Evolutionary conservation across 2,329 filamentous ascomycete genomes (phyloP).

Genomic region (Paracoccidioides lutzii): DNA sequence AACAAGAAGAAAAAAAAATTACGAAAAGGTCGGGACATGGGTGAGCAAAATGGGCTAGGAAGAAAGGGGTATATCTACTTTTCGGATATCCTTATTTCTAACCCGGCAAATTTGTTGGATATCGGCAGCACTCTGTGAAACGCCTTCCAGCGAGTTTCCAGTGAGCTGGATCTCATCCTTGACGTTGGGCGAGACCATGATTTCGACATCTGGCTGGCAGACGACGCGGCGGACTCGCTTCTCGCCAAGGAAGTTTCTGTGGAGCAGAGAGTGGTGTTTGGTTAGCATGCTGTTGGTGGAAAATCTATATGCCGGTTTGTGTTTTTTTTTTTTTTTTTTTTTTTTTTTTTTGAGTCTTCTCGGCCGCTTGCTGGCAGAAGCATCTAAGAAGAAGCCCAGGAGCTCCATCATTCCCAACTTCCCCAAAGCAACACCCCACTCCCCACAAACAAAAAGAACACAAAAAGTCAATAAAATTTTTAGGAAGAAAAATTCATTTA

Average conservation of each 20-base stretch:
- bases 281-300: no score
- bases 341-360: no score
- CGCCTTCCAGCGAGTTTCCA: constrained; percentile 93
- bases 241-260: constrained; percentile 95
- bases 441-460: not conserved
- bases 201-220: constrained; percentile 82
- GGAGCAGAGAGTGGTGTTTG: not conserved
- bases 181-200: constrained; percentile 77
- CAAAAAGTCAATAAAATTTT: not conserved
- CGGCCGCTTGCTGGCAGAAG: no score
- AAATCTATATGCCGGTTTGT: not conserved
- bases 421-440: not conserved
- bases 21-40: constrained; percentile 3
- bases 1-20: not conserved
- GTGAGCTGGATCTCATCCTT: constrained; percentile 94
- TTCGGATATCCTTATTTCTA: constrained; percentile 99
- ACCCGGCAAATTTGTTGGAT: constrained; percentile 99
- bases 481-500: not conserved
- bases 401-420: no score
- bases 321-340: no score
- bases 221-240: constrained; percentile 91
- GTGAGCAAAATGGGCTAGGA: not conserved
- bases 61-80: constrained; percentile 44
- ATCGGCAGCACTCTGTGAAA: constrained; percentile 96
- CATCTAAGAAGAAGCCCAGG: no score